These are phyloP conservation scores for Zasmidium cellare DNA, from an alignment of 2,329 filamentous ascomycete species.

Conservation along the genomic window DNA sequence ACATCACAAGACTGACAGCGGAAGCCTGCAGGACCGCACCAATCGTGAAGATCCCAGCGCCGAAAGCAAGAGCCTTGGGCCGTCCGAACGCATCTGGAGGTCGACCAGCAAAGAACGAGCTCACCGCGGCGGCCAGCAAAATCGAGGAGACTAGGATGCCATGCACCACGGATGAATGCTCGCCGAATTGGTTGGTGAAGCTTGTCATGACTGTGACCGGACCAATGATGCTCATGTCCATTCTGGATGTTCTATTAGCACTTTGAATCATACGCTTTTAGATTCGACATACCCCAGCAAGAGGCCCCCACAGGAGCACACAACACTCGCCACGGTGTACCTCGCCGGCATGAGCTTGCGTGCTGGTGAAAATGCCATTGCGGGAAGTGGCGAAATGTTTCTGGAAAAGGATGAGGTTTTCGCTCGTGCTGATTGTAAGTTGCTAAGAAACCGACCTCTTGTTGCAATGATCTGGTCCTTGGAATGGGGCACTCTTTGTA, in stretches of 20 bases:
- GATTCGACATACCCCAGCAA: background rate
- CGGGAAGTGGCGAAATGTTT: background rate
- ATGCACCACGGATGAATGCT: constrained; percentile 35
- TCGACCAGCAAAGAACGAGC: constrained; percentile 59
- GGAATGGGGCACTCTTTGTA: background rate
- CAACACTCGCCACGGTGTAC: background rate
- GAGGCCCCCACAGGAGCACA: background rate
- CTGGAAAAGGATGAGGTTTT: too few relatives aligned
- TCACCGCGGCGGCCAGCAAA: constrained; percentile 57
- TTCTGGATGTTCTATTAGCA: background rate
- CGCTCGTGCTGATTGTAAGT: too few relatives aligned
- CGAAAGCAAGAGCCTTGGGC: constrained; percentile 17
- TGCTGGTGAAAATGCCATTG: background rate
- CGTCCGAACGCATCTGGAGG: constrained; percentile 26
- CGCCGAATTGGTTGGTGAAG: background rate
- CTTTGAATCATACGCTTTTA: background rate
- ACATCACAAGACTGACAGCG: constrained; percentile 28
- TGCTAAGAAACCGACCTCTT: too few relatives aligned
- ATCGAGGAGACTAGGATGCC: constrained; percentile 59
- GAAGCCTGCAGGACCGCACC: constrained; percentile 30
- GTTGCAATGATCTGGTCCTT: too few relatives aligned
- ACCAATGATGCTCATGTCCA: background rate
- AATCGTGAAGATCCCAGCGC: constrained; percentile 11
- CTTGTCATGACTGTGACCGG: background rate
- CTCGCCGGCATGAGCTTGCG: background rate